phyloP scores from a whole-genome alignment of 148 eudicot genomes.

The Diospyros kaki region DNA sequence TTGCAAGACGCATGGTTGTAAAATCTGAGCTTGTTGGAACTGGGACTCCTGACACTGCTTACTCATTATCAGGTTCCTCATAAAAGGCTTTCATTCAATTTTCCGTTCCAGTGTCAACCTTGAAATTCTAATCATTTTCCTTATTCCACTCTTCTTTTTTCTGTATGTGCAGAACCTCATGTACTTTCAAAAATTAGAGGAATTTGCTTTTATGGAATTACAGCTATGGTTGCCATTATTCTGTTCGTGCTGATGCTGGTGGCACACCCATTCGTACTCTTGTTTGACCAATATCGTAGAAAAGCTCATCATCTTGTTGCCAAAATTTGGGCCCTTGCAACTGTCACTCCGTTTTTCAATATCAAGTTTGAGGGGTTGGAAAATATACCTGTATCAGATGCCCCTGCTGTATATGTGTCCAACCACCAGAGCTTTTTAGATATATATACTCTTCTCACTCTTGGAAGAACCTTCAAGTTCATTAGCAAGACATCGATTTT shows the following conservation, averaged over 20 bases:
- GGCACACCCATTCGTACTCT: slow-evolving; percentile 80
- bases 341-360: slow-evolving; percentile 60
- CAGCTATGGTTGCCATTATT: slow-evolving; percentile 52
- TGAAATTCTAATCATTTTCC: not conserved
- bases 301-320: slow-evolving; percentile 69
- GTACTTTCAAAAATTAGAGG: slow-evolving; percentile 60
- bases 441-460: slow-evolving; percentile 81
- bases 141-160: not conserved
- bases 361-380: slow-evolving; percentile 73
- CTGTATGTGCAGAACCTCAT: slow-evolving; percentile 40
- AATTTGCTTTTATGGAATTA: slow-evolving; percentile 59
- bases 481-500: slow-evolving; percentile 91
- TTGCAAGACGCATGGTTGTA: slow-evolving; percentile 39
- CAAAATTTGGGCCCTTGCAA: slow-evolving; percentile 64
- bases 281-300: slow-evolving; percentile 70
- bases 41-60: slow-evolving; percentile 55
- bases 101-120: slow-evolving; percentile 3
- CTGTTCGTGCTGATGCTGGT: slow-evolving; percentile 71
- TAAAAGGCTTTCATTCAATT: slow-evolving; percentile 5
- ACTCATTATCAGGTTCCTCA: slow-evolving; percentile 52
- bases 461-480: slow-evolving; percentile 81
- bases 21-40: slow-evolving; percentile 60
- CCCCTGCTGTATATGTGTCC: slow-evolving; percentile 88
- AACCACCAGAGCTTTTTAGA: slow-evolving; percentile 96
- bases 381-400: slow-evolving; percentile 60